phyloP scores from a whole-genome alignment of 2,329 filamentous ascomycete species.

The Alternaria sp. region DNA sequence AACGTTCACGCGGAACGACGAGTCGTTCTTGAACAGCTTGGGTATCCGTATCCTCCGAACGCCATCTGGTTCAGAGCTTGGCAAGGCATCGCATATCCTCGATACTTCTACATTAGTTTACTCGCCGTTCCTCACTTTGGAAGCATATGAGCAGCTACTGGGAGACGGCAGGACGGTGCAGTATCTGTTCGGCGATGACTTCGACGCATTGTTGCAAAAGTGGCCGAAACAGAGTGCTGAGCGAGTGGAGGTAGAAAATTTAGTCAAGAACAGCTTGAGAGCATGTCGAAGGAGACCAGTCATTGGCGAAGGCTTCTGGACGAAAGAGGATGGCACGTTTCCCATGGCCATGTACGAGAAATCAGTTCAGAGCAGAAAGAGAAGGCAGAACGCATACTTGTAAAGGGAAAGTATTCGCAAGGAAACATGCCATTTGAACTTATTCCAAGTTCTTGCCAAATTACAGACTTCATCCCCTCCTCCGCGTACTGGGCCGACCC shows the following conservation, averaged over 20 bases:
- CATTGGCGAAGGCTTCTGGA: constrained; percentile 37
- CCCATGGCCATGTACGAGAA: constrained; percentile 41
- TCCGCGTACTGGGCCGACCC: background rate
- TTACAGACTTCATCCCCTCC: background rate
- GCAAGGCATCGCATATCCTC: constrained; percentile 36
- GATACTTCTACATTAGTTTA: constrained; percentile 38
- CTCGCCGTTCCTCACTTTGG: constrained; percentile 40
- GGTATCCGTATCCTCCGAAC: constrained; percentile 36
- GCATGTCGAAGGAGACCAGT: constrained; percentile 30
- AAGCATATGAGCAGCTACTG: constrained; percentile 31
- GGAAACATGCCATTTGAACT: background rate
- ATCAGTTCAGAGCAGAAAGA: background rate
- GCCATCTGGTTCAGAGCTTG: constrained; percentile 35
- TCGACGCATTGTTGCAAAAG: constrained; percentile 37
- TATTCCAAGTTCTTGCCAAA: background rate
- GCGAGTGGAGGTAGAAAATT: constrained; percentile 32
- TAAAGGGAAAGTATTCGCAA: background rate
- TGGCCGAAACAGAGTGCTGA: constrained; percentile 43
- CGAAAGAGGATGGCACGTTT: constrained; percentile 36
- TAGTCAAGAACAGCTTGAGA: constrained; percentile 24
- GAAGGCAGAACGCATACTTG: background rate
- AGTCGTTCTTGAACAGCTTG: constrained; percentile 34
- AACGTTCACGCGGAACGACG: constrained; percentile 40
- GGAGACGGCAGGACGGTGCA: constrained; percentile 11
- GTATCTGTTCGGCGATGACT: constrained; percentile 41